Base-by-base conservation (phyloP, 306 rosid genomes). In the Cajanus cajan region DNA sequence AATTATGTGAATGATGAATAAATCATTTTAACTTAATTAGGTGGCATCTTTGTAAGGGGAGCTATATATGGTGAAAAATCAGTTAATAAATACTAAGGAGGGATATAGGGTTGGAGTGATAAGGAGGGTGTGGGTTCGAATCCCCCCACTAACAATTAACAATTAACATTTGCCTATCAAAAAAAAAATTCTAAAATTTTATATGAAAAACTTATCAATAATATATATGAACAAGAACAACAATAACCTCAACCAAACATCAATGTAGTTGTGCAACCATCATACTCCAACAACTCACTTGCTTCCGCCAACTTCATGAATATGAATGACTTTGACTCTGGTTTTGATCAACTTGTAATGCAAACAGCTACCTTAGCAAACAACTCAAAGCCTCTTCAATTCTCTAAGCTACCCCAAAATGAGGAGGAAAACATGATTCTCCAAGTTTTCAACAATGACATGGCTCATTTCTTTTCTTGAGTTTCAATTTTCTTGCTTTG, bases 21-120 rank as follows among this genome's bases (percentile, higher is more conserved):
- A 36, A 15, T 57, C 0, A 21, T 19, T 54, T 72, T 2, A 22
- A 39, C 18, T 0, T 39, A 33, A 71, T 45, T 78, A 94, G 98
- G 97, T 94, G 81, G 76, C 89, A 68, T 75, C 88, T 1, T 74
- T 90, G 78, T 89, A 91, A 84, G 83, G 83, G 4, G 91, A 93
- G 81, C 82, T 91, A 13, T 74, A 78, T 0, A 71, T 80, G 85
- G 84, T 91, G 80, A 88, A 94, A 76, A 81, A 44, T 50, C 92
- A 87, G 62, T 31, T 88, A 71, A 82, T 90, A 68, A 91, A 84
- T 47, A 85, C 76, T 18, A 57, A 91, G 74, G n/a, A n/a, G n/a
- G n/a, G n/a, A n/a, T n/a, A n/a, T n/a, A n/a, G n/a, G n/a, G n/a
- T n/a, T n/a, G n/a, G n/a, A n/a, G n/a, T n/a, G n/a, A n/a, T n/a